Conservation (phyloP, 306 rosid genomes). For the Adenanthera pavonina region DNA sequence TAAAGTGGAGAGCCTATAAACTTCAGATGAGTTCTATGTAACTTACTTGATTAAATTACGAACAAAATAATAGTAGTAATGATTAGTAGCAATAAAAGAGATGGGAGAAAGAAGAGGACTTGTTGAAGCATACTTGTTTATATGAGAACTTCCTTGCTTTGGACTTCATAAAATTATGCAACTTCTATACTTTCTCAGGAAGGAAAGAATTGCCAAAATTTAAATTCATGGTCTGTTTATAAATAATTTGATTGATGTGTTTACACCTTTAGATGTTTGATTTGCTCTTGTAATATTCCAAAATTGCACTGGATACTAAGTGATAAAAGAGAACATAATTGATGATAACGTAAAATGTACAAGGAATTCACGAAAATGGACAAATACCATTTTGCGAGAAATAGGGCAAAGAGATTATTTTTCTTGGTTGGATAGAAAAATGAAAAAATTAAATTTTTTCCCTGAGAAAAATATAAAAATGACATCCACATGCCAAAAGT, state of each 20-base stretch:
- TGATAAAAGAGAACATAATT: no score
- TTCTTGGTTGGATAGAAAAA: no score
- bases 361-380: no score
- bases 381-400: no score
- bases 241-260: not conserved
- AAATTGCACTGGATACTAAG: no score
- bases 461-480: no score
- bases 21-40: not conserved
- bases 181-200: not conserved
- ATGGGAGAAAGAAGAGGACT: not conserved
- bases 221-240: not conserved
- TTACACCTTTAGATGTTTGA: not conserved
- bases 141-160: not conserved
- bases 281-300: not conserved
- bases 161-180: not conserved
- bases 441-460: no score
- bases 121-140: no score
- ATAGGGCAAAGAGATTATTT: no score
- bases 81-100: not conserved
- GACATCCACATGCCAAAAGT: no score
- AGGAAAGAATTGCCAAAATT: not conserved
- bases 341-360: no score
- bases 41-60: not conserved
- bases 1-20: not conserved
- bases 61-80: not conserved